Percentiles rank a stretch among this genome's conserved stretches.
phyloP scores from a whole-genome alignment of 805 yeast species.

The Metschnikowia sp. region DNA sequence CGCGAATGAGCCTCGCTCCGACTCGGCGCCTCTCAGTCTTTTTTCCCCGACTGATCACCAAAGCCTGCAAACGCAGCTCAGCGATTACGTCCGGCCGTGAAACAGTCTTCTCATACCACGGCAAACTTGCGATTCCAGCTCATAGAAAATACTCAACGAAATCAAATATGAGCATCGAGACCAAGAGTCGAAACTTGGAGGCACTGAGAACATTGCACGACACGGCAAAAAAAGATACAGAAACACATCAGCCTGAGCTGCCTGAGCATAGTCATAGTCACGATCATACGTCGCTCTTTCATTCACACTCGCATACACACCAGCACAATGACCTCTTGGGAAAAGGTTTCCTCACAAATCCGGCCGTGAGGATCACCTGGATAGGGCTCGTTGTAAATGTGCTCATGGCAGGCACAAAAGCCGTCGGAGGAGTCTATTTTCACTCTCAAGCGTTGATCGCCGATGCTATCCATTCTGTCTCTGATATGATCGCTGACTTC shows the following conservation, averaged over 20 bases:
- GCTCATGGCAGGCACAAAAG: constrained; percentile 82
- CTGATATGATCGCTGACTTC: constrained; percentile 87
- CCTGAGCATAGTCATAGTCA: constrained; percentile 10
- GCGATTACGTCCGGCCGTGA: neutral
- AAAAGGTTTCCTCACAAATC: constrained; percentile 45
- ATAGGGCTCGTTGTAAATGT: constrained; percentile 82
- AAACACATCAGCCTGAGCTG: neutral
- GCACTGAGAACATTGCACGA: too few relatives aligned
- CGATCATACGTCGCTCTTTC: constrained; percentile 21
- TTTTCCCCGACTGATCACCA: constrained; percentile 4
- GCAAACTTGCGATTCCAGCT: neutral
- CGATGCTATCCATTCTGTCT: constrained; percentile 89
- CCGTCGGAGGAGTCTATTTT: constrained; percentile 84
- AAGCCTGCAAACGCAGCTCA: neutral
- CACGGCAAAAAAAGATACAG: neutral
- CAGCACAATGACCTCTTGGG: constrained; percentile 41
- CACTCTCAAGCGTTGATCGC: constrained; percentile 94
- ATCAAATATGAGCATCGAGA: too few relatives aligned
- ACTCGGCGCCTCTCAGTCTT: constrained; percentile 2
- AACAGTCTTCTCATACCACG: neutral
- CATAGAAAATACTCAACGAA: too few relatives aligned
- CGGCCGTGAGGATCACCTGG: constrained; percentile 92
- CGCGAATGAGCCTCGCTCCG: constrained; percentile 1
- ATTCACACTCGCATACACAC: constrained; percentile 31
- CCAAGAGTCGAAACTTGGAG: too few relatives aligned